These are phyloP conservation scores for Lolium perenne DNA, from an alignment of 176 grass and related monocot species.

Conservation along the genomic window DNA sequence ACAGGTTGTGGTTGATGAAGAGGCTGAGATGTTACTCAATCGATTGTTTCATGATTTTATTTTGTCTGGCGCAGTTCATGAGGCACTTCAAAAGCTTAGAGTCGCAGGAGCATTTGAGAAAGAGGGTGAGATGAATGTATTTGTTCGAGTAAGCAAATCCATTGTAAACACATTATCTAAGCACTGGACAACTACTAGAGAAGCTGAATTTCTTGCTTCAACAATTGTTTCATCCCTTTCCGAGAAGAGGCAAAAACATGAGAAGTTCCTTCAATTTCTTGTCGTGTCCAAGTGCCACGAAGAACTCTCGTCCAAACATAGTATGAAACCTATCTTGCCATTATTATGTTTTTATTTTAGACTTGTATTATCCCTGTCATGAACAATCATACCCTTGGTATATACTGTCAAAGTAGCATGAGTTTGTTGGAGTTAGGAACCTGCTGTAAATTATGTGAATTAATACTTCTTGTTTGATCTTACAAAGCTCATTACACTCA, in stretches of 20 bases:
- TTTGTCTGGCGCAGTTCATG: slow-evolving; percentile 73
- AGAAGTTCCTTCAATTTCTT: slow-evolving; percentile 93
- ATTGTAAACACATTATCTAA: slow-evolving; percentile 94
- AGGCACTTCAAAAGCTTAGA: slow-evolving; percentile 76
- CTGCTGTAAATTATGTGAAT: slow-evolving; percentile 28
- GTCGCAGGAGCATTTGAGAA: slow-evolving; percentile 87
- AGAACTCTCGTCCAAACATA: slow-evolving; percentile 87
- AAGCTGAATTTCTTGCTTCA: slow-evolving; percentile 89
- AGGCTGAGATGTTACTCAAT: slow-evolving; percentile 82
- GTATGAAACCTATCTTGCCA: slow-evolving; percentile 47
- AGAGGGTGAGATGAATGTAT: slow-evolving; percentile 93
- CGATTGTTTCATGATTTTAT: slow-evolving; percentile 89
- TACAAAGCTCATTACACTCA: background rate
- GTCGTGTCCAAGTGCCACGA: slow-evolving; percentile 84
- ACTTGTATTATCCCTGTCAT: background rate
- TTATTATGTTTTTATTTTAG: slow-evolving; percentile 38
- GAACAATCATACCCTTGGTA: background rate
- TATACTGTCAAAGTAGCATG: slow-evolving; percentile 1
- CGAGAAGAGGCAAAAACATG: slow-evolving; percentile 90
- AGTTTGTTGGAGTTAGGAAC: slow-evolving; percentile 18
- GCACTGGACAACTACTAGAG: slow-evolving; percentile 99
- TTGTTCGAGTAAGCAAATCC: slow-evolving; percentile 88
- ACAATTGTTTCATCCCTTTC: slow-evolving; percentile 91
- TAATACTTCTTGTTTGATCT: background rate
- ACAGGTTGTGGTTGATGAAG: slow-evolving; percentile 71